Evolutionary conservation across 345 rosid genomes (phyloP).

Genomic region (Hibiscus tridactylites): DNA sequence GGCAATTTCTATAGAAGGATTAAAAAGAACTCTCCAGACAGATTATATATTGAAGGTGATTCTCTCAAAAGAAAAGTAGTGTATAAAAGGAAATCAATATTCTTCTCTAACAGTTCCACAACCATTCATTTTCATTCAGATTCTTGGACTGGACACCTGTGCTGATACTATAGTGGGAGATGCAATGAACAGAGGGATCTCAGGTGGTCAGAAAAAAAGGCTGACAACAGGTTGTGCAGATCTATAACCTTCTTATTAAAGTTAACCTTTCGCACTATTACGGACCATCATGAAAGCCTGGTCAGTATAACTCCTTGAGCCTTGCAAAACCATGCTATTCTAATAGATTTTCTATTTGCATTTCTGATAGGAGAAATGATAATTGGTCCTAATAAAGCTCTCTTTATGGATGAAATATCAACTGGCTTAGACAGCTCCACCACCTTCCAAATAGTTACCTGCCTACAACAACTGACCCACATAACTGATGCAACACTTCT

Average conservation of each 20-base stretch:
- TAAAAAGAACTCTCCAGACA: conserved; percentile 34
- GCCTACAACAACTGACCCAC: conserved; percentile 35
- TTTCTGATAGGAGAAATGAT: conserved; percentile 50
- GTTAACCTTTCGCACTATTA: too few relatives aligned
- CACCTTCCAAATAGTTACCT: background rate
- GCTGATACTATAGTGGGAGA: conserved; percentile 66
- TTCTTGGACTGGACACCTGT: conserved; percentile 59
- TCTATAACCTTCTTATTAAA: background rate
- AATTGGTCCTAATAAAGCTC: conserved; percentile 56
- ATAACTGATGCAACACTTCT: conserved; percentile 40
- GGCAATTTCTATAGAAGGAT: conserved; percentile 44
- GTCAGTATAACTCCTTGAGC: background rate
- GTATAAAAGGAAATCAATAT: background rate
- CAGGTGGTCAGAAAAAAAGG: conserved; percentile 48
- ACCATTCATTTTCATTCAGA: conserved; percentile 22
- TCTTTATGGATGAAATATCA: conserved; percentile 77
- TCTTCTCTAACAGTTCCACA: background rate
- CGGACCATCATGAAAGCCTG: background rate
- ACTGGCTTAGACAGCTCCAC: background rate
- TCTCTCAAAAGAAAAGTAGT: background rate
- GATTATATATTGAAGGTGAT: conserved; percentile 51
- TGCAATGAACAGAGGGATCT: conserved; percentile 55
- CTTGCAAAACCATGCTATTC: background rate
- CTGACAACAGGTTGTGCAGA: conserved; percentile 34
- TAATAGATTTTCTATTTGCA: background rate